Evolutionary conservation across 768 basidiomycete genomes (phyloP).

Genomic region (Auriscalpium microsporum): DNA sequence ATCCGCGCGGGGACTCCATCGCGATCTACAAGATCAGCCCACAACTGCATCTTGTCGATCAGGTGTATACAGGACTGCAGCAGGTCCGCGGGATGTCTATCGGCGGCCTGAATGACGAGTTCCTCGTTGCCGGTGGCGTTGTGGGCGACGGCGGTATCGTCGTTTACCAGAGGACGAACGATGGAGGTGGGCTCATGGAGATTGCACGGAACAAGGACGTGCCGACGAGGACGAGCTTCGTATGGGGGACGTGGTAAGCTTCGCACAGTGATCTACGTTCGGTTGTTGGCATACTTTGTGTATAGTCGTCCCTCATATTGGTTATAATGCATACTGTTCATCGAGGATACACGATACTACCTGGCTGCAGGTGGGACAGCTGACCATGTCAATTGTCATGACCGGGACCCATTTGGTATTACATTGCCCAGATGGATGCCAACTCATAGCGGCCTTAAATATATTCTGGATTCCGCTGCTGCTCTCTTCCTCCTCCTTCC

Average conservation of each 20-base stretch:
- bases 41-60: slow-evolving; percentile 34
- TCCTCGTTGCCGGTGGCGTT: slow-evolving; percentile 46
- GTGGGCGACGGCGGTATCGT: slow-evolving; percentile 49
- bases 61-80: slow-evolving; percentile 57
- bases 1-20: slow-evolving; percentile 52
- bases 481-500: too few relatives aligned
- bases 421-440: too few relatives aligned
- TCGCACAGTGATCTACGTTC: too few relatives aligned
- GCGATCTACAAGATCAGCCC: slow-evolving; percentile 39
- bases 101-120: slow-evolving; percentile 40
- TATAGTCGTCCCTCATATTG: too few relatives aligned
- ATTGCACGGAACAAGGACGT: slow-evolving; percentile 47
- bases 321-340: too few relatives aligned
- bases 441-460: too few relatives aligned
- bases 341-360: too few relatives aligned
- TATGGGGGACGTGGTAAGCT: slow-evolving; percentile 32
- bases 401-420: too few relatives aligned
- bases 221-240: slow-evolving; percentile 42
- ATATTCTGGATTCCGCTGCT: too few relatives aligned
- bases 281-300: too few relatives aligned
- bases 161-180: slow-evolving; percentile 47
- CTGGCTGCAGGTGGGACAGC: too few relatives aligned
- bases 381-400: too few relatives aligned
- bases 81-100: slow-evolving; percentile 63
- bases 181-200: slow-evolving; percentile 42